Conservation (phyloP, 768 basidiomycete species). For the Russula griseocarnosa region DNA sequence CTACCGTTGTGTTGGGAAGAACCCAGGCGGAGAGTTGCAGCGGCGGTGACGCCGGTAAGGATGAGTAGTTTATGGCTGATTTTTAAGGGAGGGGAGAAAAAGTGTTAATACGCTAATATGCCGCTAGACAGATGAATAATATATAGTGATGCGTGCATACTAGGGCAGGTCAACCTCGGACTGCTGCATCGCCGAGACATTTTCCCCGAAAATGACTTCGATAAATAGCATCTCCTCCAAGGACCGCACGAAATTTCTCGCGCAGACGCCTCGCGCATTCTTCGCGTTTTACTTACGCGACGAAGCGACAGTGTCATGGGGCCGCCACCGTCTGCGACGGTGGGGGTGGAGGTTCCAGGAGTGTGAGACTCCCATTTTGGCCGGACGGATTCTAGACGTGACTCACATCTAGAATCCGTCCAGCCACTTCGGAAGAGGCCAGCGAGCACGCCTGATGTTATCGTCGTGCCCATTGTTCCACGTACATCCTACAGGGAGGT, state of each 20-base stretch:
- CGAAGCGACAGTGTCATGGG: constrained; percentile 74
- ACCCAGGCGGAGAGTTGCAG: constrained; percentile 77
- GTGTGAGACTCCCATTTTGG: constrained; percentile 66
- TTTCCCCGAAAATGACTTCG: constrained; percentile 63
- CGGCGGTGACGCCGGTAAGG: constrained; percentile 91
- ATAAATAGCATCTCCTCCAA: constrained; percentile 53
- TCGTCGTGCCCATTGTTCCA: constrained; percentile 97
- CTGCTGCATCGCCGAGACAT: constrained; percentile 33
- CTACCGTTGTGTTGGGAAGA: constrained; percentile 67
- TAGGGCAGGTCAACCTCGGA: no score
- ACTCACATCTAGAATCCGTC: no score
- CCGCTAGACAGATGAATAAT: no score
- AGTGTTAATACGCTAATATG: no score
- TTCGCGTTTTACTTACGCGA: constrained; percentile 80
- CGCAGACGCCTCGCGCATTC: constrained; percentile 69
- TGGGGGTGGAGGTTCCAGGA: constrained; percentile 70
- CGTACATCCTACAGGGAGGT: constrained; percentile 62
- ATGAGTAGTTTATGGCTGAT: constrained; percentile 39
- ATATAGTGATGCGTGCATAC: no score
- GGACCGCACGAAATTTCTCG: constrained; percentile 54
- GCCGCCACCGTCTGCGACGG: constrained; percentile 45
- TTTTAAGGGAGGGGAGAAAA: no score
- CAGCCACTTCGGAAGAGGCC: no score
- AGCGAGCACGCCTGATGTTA: constrained; percentile 74
- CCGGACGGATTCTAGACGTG: constrained; percentile 27